Conservation (phyloP, 441 rosid genomes). For the Jatropha multifida region DNA sequence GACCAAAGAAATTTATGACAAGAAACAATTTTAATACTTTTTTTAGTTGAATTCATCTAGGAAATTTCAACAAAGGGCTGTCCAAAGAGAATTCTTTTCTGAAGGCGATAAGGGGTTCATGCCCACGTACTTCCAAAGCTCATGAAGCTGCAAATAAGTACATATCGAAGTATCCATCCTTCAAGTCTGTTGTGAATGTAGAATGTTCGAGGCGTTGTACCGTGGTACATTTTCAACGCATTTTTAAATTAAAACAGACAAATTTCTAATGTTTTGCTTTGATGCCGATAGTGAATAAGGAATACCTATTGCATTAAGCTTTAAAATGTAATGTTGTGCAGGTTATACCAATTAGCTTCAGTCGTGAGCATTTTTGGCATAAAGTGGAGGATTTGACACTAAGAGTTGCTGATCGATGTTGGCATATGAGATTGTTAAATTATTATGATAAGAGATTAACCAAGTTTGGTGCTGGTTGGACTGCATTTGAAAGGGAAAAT, state of each 20-base stretch:
- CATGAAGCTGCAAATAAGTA: background rate
- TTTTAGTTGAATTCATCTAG: background rate
- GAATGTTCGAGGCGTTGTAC: background rate
- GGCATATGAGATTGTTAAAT: slow-evolving; percentile 21
- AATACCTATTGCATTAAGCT: background rate
- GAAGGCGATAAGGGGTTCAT: too few relatives aligned
- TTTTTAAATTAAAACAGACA: too few relatives aligned
- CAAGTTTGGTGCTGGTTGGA: slow-evolving; percentile 23
- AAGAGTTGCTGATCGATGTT: slow-evolving; percentile 16
- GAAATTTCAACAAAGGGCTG: background rate
- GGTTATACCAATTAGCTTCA: slow-evolving; percentile 20
- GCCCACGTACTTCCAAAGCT: background rate
- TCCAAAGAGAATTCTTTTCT: background rate
- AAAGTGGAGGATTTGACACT: background rate
- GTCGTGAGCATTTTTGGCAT: background rate
- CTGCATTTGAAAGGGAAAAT: slow-evolving; percentile 26
- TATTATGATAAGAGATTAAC: background rate
- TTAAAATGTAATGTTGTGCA: slow-evolving; percentile 9
- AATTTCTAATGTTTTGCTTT: too few relatives aligned
- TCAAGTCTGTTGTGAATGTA: background rate
- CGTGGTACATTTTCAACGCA: background rate
- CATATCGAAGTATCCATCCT: background rate
- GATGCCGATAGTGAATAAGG: too few relatives aligned
- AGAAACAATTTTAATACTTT: background rate
- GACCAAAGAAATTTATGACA: background rate